Percentiles rank a stretch among this genome's conserved stretches.
These are phyloP conservation scores for Vanrija humicola DNA, from an alignment of 1,284 basidiomycete species.

Conservation along the genomic window DNA sequence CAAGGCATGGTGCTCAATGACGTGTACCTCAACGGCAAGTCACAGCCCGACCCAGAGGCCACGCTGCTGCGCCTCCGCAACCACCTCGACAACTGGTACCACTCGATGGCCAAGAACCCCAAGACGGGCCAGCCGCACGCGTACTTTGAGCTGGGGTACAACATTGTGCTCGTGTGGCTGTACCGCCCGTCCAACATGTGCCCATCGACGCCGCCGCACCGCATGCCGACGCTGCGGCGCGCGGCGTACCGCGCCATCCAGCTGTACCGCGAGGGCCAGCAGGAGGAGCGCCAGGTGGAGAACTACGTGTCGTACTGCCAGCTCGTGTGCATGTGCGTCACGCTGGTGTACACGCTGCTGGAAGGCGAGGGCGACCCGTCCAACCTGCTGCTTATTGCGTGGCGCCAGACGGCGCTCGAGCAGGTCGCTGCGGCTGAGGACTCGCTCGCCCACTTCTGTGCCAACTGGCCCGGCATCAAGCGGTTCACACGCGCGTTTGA, in stretches of 20 bases:
- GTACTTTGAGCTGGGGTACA: not conserved
- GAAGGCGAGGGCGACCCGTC: not conserved
- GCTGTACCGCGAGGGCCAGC: conserved; percentile 1
- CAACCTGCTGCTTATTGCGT: not conserved
- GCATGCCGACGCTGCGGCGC: not conserved
- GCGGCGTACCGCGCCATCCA: conserved; percentile 3
- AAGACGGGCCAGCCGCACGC: not conserved
- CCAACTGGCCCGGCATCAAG: not conserved
- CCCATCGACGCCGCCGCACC: not conserved
- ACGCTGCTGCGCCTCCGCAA: conserved; percentile 1
- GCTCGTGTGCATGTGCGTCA: not conserved
- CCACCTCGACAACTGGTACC: conserved; percentile 6
- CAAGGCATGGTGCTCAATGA: conserved; percentile 7
- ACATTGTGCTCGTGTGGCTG: not conserved
- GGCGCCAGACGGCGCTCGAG: not conserved
- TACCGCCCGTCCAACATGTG: not conserved
- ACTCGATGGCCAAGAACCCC: not conserved
- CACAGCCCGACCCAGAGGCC: not conserved
- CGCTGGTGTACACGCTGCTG: not conserved
- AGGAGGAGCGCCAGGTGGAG: not conserved
- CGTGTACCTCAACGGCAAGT: not conserved
- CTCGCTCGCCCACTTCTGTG: not conserved
- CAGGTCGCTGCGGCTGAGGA: not conserved
- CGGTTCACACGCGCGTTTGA: conserved; percentile 57
- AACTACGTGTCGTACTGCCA: not conserved